Conservation (phyloP, 1,284 basidiomycete genomes). For the Ceratorhiza oryzae-sativae region DNA sequence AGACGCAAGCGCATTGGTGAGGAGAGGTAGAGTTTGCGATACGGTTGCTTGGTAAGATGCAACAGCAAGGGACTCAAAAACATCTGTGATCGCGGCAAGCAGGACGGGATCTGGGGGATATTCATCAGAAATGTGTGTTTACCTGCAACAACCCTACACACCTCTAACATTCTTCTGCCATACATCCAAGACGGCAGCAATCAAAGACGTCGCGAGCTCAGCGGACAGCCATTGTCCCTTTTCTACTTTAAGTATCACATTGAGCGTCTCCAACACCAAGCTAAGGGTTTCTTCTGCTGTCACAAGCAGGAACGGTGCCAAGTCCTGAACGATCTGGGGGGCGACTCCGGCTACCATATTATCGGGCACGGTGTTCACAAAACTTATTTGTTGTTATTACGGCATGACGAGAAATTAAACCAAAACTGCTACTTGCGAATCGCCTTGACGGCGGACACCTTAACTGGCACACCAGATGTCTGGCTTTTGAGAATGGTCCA, state of each 20-base stretch:
- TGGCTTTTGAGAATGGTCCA: conserved; percentile 81
- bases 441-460: conserved; percentile 92
- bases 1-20: conserved; percentile 55
- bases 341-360: conserved; percentile 69
- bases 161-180: conserved; percentile 88
- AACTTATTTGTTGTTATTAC: conserved; percentile 55
- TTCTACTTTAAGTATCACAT: conserved; percentile 78
- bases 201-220: conserved; percentile 69
- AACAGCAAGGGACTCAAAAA: conserved; percentile 67
- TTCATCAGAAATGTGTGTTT: neutral
- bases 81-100: conserved; percentile 84
- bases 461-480: conserved; percentile 80
- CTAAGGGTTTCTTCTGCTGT: conserved; percentile 89
- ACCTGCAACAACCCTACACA: conserved; percentile 47
- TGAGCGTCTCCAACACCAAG: conserved; percentile 87
- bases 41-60: conserved; percentile 76
- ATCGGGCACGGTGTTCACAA: conserved; percentile 68
- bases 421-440: conserved; percentile 82
- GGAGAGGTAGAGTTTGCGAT: conserved; percentile 71
- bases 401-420: neutral
- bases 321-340: conserved; percentile 76
- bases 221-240: conserved; percentile 72
- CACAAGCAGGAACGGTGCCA: conserved; percentile 82
- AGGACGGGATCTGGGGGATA: conserved; percentile 79
- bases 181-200: conserved; percentile 71